Evolutionary conservation across 768 basidiomycete species (phyloP).

Genomic region (Dentipellis fragilis): DNA sequence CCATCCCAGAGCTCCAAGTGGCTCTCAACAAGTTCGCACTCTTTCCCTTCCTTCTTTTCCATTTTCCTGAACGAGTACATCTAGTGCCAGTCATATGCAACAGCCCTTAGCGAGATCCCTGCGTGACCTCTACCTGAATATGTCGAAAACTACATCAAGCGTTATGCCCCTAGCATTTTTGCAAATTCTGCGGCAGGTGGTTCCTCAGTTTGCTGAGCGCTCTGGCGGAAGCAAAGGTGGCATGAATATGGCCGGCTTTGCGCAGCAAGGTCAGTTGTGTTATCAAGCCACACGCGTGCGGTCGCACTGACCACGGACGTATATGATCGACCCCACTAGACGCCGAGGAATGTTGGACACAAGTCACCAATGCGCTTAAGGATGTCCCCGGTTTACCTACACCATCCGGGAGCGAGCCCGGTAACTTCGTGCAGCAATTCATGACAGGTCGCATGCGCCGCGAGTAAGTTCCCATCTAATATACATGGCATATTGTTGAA

Average conservation of each 20-base stretch:
- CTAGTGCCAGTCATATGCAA: background rate
- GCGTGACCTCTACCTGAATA: slow-evolving; percentile 58
- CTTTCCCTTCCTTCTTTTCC: background rate
- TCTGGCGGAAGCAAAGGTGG: slow-evolving; percentile 13
- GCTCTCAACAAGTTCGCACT: slow-evolving; percentile 51
- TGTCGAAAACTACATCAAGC: slow-evolving; percentile 68
- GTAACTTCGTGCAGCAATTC: slow-evolving; percentile 64
- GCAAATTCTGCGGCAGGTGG: slow-evolving; percentile 55
- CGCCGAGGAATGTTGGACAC: slow-evolving; percentile 84
- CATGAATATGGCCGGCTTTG: slow-evolving; percentile 30
- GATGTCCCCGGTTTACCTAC: slow-evolving; percentile 45
- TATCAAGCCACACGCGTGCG: background rate
- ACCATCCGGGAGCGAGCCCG: slow-evolving; percentile 19
- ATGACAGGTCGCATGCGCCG: slow-evolving; percentile 71
- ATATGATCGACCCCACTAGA: slow-evolving; percentile 27
- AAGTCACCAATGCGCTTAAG: slow-evolving; percentile 61
- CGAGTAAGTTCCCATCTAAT: slow-evolving; percentile 33
- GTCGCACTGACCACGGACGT: background rate
- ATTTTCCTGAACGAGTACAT: too few relatives aligned
- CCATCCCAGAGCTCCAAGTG: slow-evolving; percentile 79
- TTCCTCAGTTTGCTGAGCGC: slow-evolving; percentile 88
- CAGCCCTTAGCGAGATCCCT: slow-evolving; percentile 36
- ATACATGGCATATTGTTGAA: background rate
- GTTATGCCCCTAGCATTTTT: slow-evolving; percentile 68
- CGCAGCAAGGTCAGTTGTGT: slow-evolving; percentile 58